Conservation (phyloP, 441 rosid species). For the Arabidopsis lyrata region DNA sequence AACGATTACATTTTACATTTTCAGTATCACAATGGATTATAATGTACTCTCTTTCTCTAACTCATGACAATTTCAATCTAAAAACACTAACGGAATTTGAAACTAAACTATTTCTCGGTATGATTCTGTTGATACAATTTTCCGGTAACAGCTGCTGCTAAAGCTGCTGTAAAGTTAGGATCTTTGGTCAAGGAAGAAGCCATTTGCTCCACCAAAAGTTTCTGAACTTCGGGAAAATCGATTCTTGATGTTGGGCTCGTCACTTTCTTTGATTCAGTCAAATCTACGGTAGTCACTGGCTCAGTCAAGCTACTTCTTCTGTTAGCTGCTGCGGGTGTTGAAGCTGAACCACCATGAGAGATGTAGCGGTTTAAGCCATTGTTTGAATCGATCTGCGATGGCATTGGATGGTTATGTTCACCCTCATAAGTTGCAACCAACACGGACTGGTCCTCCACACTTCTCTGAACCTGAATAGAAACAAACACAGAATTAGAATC, state of each 20-base stretch:
- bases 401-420: constrained; percentile 92
- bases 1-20: constrained; percentile 8
- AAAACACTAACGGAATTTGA: constrained; percentile 22
- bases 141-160: constrained; percentile 93
- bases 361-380: constrained; percentile 53
- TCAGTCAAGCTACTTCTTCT: constrained; percentile 47
- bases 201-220: constrained; percentile 93
- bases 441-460: constrained; percentile 82
- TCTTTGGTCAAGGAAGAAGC: constrained; percentile 92
- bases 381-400: constrained; percentile 66
- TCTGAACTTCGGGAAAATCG: constrained; percentile 61
- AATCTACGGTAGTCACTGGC: constrained; percentile 61
- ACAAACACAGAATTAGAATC: constrained; percentile 10
- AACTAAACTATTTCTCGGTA: constrained; percentile 35
- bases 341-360: constrained; percentile 37
- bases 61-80: constrained; percentile 29
- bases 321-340: constrained; percentile 54
- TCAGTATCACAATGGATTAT: constrained; percentile 27
- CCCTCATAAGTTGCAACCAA: constrained; percentile 97
- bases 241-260: constrained; percentile 46
- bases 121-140: constrained; percentile 60
- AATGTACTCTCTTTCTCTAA: constrained; percentile 17
- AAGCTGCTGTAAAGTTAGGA: constrained; percentile 93
- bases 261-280: constrained; percentile 58
- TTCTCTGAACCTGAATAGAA: constrained; percentile 83